Conservation (phyloP, 345 rosid species). For the Hypericum androsaemum region DNA sequence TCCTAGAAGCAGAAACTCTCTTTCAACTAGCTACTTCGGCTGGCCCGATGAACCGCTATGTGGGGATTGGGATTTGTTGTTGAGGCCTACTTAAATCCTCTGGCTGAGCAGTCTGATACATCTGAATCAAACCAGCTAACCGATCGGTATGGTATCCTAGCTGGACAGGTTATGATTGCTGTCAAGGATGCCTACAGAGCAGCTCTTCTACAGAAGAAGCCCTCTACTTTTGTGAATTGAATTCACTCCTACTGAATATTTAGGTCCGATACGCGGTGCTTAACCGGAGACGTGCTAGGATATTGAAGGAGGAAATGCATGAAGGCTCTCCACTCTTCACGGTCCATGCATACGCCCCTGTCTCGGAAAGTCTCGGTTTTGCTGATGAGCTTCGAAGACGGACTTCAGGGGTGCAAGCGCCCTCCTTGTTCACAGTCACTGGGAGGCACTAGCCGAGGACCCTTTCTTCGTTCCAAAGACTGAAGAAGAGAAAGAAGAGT, state of each 20-base stretch:
- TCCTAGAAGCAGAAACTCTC: slow-evolving; percentile 47
- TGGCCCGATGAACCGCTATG: slow-evolving; percentile 92
- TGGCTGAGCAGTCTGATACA: slow-evolving; percentile 28
- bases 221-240: slow-evolving; percentile 84
- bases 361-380: slow-evolving; percentile 84
- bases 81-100: slow-evolving; percentile 43
- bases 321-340: slow-evolving; percentile 77
- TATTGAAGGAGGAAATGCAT: slow-evolving; percentile 93
- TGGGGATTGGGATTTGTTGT: slow-evolving; percentile 81
- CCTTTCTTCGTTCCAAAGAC: slow-evolving; percentile 87
- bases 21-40: slow-evolving; percentile 80
- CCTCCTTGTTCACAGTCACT: slow-evolving; percentile 77
- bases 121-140: slow-evolving; percentile 34
- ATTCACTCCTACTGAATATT: slow-evolving; percentile 58
- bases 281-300: slow-evolving; percentile 58
- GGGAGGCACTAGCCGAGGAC: slow-evolving; percentile 83
- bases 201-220: slow-evolving; percentile 59
- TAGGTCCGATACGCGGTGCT: slow-evolving; percentile 76
- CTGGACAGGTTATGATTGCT: slow-evolving; percentile 78
- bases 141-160: slow-evolving; percentile 57
- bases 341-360: slow-evolving; percentile 69
- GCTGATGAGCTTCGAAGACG: slow-evolving; percentile 74
- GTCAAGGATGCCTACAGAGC: slow-evolving; percentile 81
- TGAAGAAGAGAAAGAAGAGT: slow-evolving; percentile 81
- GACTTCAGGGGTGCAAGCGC: slow-evolving; percentile 90